Percentiles rank a stretch among this genome's conserved stretches.
Conservation (phyloP, 78 protist genomes). For the Cavenderia fasciculata region DNA sequence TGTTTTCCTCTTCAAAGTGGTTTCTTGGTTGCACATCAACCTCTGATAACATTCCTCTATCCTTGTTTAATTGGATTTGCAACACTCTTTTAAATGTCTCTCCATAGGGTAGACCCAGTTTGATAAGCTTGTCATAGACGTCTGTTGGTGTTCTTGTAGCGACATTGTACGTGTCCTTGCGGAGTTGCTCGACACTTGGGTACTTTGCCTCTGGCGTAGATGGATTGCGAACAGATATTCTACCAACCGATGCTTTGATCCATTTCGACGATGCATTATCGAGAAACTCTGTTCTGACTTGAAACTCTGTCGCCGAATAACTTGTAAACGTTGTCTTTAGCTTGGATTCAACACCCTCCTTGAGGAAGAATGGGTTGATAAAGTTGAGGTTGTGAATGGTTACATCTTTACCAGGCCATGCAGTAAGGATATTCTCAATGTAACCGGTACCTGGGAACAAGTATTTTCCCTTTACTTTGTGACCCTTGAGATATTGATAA, state of each 20-base stretch:
- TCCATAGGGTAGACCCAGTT: too few relatives aligned
- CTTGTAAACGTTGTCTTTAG: slow-evolving; percentile 6
- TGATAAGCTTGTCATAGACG: too few relatives aligned
- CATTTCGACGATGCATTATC: background rate
- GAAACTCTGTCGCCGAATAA: too few relatives aligned
- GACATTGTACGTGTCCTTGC: too few relatives aligned
- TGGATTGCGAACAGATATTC: slow-evolving; percentile 6
- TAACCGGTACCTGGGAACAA: slow-evolving; percentile 15
- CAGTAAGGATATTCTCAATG: background rate
- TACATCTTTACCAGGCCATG: slow-evolving; percentile 12
- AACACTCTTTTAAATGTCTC: too few relatives aligned
- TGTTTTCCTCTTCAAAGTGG: too few relatives aligned
- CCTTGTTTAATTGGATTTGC: too few relatives aligned
- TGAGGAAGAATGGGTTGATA: slow-evolving; percentile 45
- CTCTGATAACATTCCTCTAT: too few relatives aligned
- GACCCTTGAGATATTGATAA: slow-evolving; percentile 28
- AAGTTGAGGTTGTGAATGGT: slow-evolving; percentile 36
- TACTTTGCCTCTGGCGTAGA: background rate
- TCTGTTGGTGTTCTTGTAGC: too few relatives aligned
- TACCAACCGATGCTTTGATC: slow-evolving; percentile 48
- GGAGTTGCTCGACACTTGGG: background rate
- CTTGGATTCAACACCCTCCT: slow-evolving; percentile 22
- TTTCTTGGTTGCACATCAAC: too few relatives aligned
- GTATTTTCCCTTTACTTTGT: background rate
- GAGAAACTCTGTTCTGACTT: too few relatives aligned